Percentiles rank a stretch among this genome's conserved stretches.
Conservation (phyloP, 345 rosid species). For the Bruguiera sexangula region DNA sequence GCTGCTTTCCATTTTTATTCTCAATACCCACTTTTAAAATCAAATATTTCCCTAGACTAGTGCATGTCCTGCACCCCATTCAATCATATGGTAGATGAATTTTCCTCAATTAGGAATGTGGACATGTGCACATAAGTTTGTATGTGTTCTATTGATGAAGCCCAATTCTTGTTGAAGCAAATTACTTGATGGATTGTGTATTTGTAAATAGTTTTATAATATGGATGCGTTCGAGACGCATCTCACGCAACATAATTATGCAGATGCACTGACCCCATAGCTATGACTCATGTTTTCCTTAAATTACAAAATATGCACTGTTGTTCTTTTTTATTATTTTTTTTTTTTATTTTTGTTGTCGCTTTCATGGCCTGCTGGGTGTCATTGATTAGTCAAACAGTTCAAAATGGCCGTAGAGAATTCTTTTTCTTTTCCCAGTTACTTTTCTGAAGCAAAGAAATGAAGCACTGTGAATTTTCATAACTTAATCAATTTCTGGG, state of each 20-base stretch:
- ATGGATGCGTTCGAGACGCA: neutral
- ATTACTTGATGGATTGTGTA: neutral
- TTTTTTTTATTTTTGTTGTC: neutral
- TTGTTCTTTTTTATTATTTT: no score
- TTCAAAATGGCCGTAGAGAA: neutral
- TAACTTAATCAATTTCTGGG: neutral
- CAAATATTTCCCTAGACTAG: neutral
- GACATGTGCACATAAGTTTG: neutral
- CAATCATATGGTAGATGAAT: neutral
- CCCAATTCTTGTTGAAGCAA: neutral
- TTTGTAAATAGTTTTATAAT: neutral
- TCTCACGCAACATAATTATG: no score
- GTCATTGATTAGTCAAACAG: neutral
- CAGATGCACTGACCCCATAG: neutral
- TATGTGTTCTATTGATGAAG: no score
- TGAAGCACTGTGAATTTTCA: neutral
- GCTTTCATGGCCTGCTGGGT: neutral
- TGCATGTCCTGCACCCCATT: neutral
- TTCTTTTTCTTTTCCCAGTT: neutral
- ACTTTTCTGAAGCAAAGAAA: neutral
- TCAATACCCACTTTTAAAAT: neutral
- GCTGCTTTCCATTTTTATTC: conserved; percentile 24
- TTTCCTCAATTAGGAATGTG: neutral
- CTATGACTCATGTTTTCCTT: neutral
- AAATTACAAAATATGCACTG: neutral